phyloP scores from a whole-genome alignment of 2,329 filamentous ascomycete species.

The Lomentospora prolificans region DNA sequence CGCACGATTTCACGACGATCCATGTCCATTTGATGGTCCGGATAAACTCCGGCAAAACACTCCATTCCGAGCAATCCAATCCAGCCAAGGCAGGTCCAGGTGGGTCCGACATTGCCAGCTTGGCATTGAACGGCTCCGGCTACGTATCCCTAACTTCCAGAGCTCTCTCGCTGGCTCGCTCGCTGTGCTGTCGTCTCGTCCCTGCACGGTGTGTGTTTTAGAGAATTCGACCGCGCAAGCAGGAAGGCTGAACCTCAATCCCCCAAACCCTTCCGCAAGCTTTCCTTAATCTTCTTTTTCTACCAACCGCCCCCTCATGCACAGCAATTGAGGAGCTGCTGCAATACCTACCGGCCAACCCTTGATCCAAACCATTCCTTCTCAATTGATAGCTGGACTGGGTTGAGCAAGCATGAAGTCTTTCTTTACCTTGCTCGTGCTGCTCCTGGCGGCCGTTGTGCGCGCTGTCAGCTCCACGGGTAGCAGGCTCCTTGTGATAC shows the following conservation, averaged over 20 bases:
- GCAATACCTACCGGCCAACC: neutral
- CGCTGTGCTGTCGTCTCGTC: conserved; percentile 6
- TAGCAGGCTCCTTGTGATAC: conserved; percentile 69
- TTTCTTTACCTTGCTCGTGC: conserved; percentile 58
- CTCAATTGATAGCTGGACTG: conserved; percentile 2
- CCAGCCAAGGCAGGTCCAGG: neutral
- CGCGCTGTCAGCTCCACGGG: conserved; percentile 73
- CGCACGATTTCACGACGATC: conserved; percentile 3
- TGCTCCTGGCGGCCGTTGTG: conserved; percentile 56
- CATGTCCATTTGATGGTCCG: neutral
- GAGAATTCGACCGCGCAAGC: neutral
- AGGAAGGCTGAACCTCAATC: conserved; percentile 2
- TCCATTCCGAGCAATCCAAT: neutral
- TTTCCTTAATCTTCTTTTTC: neutral
- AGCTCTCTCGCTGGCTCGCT: neutral
- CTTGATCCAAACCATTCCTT: neutral
- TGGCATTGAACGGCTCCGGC: conserved; percentile 13
- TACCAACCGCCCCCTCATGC: conserved; percentile 4
- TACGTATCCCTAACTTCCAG: conserved; percentile 15
- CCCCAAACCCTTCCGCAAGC: neutral
- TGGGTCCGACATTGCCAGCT: neutral
- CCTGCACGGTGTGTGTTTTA: neutral
- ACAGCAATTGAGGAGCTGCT: conserved; percentile 14
- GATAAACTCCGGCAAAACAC: neutral
- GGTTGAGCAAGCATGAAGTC: conserved; percentile 58